Percentiles rank a stretch among this genome's conserved stretches.
These are phyloP conservation scores for Cystoisospora suis DNA, from an alignment of 169 alveolate genomes.

Conservation along the genomic window DNA sequence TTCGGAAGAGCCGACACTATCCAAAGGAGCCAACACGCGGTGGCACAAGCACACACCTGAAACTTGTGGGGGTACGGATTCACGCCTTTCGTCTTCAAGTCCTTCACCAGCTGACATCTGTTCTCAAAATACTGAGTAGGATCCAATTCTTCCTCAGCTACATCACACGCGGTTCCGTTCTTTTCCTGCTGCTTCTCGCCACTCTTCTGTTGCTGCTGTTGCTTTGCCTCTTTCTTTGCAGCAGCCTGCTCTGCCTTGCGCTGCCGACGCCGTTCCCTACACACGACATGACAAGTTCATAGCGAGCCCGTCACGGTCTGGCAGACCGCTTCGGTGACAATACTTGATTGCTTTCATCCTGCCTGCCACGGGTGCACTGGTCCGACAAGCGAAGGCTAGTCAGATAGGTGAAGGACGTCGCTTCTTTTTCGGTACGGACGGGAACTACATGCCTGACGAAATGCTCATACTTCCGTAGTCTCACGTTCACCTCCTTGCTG, in stretches of 20 bases:
- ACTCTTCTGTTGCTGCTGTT: slow-evolving; percentile 11
- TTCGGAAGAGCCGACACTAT: not conserved
- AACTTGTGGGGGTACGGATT: slow-evolving; percentile 92
- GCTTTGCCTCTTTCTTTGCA: slow-evolving; percentile 32
- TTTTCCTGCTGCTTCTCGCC: not conserved
- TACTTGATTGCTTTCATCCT: too few relatives aligned
- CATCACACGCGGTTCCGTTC: not conserved
- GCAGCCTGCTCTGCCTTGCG: slow-evolving; percentile 37
- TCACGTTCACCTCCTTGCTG: too few relatives aligned
- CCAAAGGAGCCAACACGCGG: not conserved
- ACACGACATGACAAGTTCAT: too few relatives aligned
- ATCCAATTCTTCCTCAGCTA: slow-evolving; percentile 71
- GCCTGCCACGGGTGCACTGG: too few relatives aligned
- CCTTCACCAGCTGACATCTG: slow-evolving; percentile 64
- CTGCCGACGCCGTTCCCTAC: slow-evolving; percentile 10
- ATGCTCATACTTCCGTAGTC: too few relatives aligned
- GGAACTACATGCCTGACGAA: too few relatives aligned
- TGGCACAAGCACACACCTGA: slow-evolving; percentile 69
- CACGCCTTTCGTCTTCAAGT: slow-evolving; percentile 69
- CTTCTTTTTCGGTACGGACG: too few relatives aligned
- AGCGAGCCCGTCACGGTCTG: too few relatives aligned
- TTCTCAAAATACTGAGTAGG: slow-evolving; percentile 74
- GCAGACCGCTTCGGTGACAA: too few relatives aligned
- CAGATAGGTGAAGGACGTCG: too few relatives aligned
- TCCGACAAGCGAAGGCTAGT: too few relatives aligned